These are phyloP conservation scores for Davidsoniella neocaledoniae DNA, from an alignment of 2,329 filamentous ascomycete genomes.

Conservation along the genomic window DNA sequence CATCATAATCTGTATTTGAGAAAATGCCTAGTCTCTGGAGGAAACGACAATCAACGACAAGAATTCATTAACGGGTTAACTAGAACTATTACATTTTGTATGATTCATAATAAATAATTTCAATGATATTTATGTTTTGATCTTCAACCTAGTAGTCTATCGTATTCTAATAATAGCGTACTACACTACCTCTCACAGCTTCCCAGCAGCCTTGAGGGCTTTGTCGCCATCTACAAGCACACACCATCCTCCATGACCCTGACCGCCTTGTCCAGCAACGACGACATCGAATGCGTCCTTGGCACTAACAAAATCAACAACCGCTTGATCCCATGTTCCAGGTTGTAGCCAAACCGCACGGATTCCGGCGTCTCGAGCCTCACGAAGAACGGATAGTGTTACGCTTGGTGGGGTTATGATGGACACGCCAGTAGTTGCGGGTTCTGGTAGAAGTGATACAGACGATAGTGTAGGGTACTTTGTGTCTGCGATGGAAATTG, in stretches of 20 bases:
- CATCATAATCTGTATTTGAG: too few species aligned
- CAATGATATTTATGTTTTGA: too few species aligned
- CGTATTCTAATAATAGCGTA: not conserved
- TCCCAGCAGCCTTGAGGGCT: slow-evolving; percentile 39
- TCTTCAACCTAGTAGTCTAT: too few species aligned
- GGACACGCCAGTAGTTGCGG: slow-evolving; percentile 57
- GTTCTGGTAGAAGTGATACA: slow-evolving; percentile 47
- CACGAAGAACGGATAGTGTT: slow-evolving; percentile 56
- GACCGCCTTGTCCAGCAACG: slow-evolving; percentile 46
- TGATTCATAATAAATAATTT: too few species aligned
- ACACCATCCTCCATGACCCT: slow-evolving; percentile 65
- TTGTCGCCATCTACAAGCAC: slow-evolving; percentile 69
- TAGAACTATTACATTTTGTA: too few species aligned
- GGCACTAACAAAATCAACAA: slow-evolving; percentile 48
- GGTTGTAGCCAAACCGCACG: slow-evolving; percentile 79
- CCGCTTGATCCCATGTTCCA: slow-evolving; percentile 65
- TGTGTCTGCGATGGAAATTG: slow-evolving; percentile 38
- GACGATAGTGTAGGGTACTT: slow-evolving; percentile 47
- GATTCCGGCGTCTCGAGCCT: slow-evolving; percentile 60
- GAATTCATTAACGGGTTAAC: too few species aligned
- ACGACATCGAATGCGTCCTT: slow-evolving; percentile 51
- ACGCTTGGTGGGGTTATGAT: slow-evolving; percentile 74
- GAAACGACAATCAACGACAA: too few species aligned
- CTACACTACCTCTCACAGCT: slow-evolving; percentile 22
- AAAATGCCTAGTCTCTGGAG: too few species aligned